Percentiles rank a stretch among this genome's conserved stretches.
Conservation (phyloP, 441 rosid species). For the Populus hybrid region DNA sequence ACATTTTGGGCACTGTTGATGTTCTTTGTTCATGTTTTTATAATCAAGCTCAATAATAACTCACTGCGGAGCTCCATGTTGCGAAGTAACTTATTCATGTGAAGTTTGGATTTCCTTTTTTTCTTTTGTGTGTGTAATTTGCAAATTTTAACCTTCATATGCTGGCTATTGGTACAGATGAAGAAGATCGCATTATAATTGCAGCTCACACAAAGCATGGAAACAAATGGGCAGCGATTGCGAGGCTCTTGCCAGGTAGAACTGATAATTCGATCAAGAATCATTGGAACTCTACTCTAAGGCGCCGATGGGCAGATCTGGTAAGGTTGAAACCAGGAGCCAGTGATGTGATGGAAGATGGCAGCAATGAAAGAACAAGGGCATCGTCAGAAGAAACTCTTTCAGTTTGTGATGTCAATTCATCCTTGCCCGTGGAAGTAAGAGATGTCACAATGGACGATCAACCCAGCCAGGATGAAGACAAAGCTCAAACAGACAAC, state of each 20-base stretch:
- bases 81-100: neutral
- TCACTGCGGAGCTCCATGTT: neutral
- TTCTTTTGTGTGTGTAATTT: neutral
- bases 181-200: slow-evolving; percentile 77
- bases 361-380: slow-evolving; percentile 40
- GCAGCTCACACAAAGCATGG: slow-evolving; percentile 76
- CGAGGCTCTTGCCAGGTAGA: slow-evolving; percentile 77
- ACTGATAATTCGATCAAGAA: slow-evolving; percentile 96
- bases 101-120: neutral
- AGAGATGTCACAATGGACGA: slow-evolving; percentile 39
- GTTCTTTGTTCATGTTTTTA: neutral
- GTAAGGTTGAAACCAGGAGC: slow-evolving; percentile 31
- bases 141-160: neutral
- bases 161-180: slow-evolving; percentile 49
- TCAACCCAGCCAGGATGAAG: slow-evolving; percentile 29
- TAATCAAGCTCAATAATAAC: neutral
- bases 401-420: slow-evolving; percentile 41
- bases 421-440: slow-evolving; percentile 33
- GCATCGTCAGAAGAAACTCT: slow-evolving; percentile 49
- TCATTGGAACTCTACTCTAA: slow-evolving; percentile 95
- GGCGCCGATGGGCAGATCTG: slow-evolving; percentile 52
- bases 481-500: slow-evolving; percentile 18
- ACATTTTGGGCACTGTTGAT: neutral
- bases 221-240: slow-evolving; percentile 95
- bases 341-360: slow-evolving; percentile 31